These are phyloP conservation scores for Phyllosticta citriasiana DNA, from an alignment of 2,329 filamentous ascomycete species.

Conservation along the genomic window DNA sequence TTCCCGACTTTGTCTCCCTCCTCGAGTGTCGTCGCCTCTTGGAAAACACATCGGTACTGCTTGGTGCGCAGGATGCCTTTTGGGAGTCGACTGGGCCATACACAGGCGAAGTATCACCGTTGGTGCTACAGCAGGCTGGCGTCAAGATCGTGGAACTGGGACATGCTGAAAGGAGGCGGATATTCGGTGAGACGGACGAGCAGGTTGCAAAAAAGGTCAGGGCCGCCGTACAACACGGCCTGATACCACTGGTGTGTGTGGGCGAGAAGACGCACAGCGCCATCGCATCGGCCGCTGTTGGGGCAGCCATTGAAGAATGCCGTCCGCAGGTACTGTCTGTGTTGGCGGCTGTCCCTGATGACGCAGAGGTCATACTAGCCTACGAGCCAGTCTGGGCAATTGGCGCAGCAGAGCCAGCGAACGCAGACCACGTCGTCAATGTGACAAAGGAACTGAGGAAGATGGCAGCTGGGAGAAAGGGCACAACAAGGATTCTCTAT, in stretches of 20 bases:
- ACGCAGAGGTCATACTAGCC: constrained; percentile 63
- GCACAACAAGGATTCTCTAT: constrained; percentile 61
- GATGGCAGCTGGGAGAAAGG: constrained; percentile 42
- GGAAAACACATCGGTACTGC: constrained; percentile 42
- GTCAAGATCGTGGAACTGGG: constrained; percentile 67
- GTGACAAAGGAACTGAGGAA: constrained; percentile 58
- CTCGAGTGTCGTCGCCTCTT: constrained; percentile 42
- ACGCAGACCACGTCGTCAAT: constrained; percentile 59
- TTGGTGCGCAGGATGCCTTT: constrained; percentile 70
- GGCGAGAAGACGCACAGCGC: constrained; percentile 53
- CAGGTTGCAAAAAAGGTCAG: constrained; percentile 58
- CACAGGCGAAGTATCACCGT: constrained; percentile 68
- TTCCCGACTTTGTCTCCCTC: constrained; percentile 67
- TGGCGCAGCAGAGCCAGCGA: constrained; percentile 61
- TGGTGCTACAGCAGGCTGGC: constrained; percentile 56
- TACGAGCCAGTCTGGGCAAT: constrained; percentile 91
- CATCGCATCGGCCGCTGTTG: constrained; percentile 40
- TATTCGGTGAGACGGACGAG: constrained; percentile 67
- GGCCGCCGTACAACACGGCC: constrained; percentile 56
- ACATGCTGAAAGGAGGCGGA: constrained; percentile 64
- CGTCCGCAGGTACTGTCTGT: constrained; percentile 54
- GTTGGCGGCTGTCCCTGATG: constrained; percentile 48
- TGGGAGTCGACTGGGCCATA: constrained; percentile 61
- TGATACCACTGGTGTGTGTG: constrained; percentile 71
- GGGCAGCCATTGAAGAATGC: constrained; percentile 56